phyloP scores from a whole-genome alignment of 2,329 filamentous ascomycete species.

The Beauveria asiatica region DNA sequence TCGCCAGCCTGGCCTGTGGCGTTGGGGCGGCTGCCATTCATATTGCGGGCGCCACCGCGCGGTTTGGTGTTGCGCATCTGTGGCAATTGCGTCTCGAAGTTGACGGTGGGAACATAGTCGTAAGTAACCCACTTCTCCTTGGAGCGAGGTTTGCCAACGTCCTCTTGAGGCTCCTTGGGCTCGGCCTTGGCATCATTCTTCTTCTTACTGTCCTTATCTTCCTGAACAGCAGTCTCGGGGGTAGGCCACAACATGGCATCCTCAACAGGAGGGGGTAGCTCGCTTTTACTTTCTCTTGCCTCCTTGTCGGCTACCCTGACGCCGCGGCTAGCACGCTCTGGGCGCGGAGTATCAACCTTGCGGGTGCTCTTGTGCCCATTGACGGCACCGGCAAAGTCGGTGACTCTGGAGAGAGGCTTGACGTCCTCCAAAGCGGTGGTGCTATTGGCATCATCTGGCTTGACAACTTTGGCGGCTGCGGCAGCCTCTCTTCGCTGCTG shows the following conservation, averaged over 20 bases:
- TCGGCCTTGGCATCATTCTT: conserved; percentile 53
- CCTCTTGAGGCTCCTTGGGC: conserved; percentile 42
- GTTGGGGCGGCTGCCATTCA: conserved; percentile 30
- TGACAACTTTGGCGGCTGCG: conserved; percentile 13
- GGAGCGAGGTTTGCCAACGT: conserved; percentile 41
- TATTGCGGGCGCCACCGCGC: conserved; percentile 39
- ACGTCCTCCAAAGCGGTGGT: conserved; percentile 29
- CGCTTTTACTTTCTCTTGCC: conserved; percentile 23
- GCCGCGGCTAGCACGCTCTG: conserved; percentile 34
- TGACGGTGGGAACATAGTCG: conserved; percentile 73
- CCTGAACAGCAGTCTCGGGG: conserved; percentile 62
- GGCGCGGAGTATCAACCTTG: conserved; percentile 30
- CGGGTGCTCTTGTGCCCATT: conserved; percentile 35
- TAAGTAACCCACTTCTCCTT: conserved; percentile 85
- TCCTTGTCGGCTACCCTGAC: conserved; percentile 37
- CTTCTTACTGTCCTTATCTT: conserved; percentile 64
- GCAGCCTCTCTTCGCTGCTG: conserved; percentile 61
- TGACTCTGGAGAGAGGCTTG: conserved; percentile 28
- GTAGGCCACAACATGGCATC: conserved; percentile 86
- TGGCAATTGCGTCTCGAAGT: conserved; percentile 76
- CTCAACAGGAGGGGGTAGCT: conserved; percentile 53
- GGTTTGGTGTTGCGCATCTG: conserved; percentile 40
- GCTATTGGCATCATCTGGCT: conserved; percentile 33
- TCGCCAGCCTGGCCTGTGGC: conserved; percentile 27
- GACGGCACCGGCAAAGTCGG: conserved; percentile 17